Base-by-base conservation (phyloP, 2,329 filamentous ascomycete species). In the Paracorniculantispora psalliotae region DNA sequence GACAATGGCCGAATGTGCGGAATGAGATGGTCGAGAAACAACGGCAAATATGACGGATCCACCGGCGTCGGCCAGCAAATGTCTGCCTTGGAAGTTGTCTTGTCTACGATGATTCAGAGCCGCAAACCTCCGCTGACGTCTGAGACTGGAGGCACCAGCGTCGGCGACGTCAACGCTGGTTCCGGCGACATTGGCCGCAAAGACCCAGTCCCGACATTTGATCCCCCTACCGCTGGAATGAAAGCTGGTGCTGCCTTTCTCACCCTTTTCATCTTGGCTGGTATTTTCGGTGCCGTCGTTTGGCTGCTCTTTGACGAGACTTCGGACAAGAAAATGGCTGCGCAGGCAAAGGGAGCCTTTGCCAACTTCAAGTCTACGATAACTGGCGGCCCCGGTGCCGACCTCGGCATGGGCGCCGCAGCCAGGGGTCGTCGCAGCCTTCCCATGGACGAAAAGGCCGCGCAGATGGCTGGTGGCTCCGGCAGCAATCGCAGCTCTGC, bases 1-100 rank as follows among this genome's bases (percentile, higher is more conserved):
- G 63, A 67, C 26, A 84, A 83, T 61, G 77, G 79, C 3, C 79
- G 78, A 26, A 79, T 84, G 76, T 88, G 84, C 64, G 83, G 85
- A 9, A 70, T 84, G 56, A 80, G 80, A 61, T 88, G 85, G 84
- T 79, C 78, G 48, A 55, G 41, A 10, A 51, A 58, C 39, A 76
- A 79, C 56, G 73, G 77, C 59, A 70, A 71, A 9, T 88, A 80
- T 71, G 85, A 89, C 67, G 82, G 83, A 25, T 77, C 76, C 1
- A 79, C 77, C 7, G 87, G 86, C 7, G 81, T 89, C 2, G 87
- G 87, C 5, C 85, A 89, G 69, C 86, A 89, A 71, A 90, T 90
- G 87, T 79, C 83, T 1, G 85, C 83, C 2, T 74, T 90, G 69
- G 84, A 89, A 66, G 77, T 88, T 10, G 80, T 88, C 7, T 78